These are phyloP conservation scores for Pichia cephalocereana DNA, from an alignment of 805 yeast species.

Conservation along the genomic window DNA sequence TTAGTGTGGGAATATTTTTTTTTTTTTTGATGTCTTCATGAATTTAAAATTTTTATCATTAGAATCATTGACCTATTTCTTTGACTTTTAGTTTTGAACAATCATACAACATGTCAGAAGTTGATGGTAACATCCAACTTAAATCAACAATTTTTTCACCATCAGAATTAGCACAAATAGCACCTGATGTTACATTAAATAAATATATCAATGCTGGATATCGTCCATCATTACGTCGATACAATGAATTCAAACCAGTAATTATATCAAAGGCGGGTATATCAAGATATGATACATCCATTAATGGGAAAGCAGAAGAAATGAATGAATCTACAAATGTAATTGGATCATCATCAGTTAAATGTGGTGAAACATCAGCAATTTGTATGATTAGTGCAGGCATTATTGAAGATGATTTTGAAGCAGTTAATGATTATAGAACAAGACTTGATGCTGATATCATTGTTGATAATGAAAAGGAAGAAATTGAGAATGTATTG, in stretches of 20 bases:
- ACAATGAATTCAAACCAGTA: conserved; percentile 63
- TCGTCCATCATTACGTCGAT: conserved; percentile 66
- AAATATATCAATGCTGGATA: conserved; percentile 67
- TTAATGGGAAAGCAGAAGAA: neutral
- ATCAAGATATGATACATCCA: conserved; percentile 20
- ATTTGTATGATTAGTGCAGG: conserved; percentile 67
- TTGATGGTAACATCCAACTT: conserved; percentile 7
- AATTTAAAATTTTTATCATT: no score
- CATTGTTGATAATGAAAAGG: conserved; percentile 14
- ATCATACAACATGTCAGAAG: conserved; percentile 3
- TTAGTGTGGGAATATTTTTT: no score
- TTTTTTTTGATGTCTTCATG: no score
- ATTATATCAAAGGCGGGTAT: conserved; percentile 31
- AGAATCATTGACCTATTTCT: no score
- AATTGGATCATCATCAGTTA: conserved; percentile 61
- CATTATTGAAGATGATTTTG: conserved; percentile 45
- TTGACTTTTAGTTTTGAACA: no score
- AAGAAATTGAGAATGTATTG: conserved; percentile 2
- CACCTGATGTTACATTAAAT: conserved; percentile 77
- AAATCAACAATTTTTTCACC: conserved; percentile 64
- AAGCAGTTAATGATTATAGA: conserved; percentile 33
- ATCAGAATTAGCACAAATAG: conserved; percentile 69
- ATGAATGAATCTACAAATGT: conserved; percentile 23
- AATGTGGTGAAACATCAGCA: conserved; percentile 63
- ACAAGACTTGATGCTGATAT: conserved; percentile 30